Evolutionary conservation across 1,139 yeast genomes (phyloP), one percentile per base, ranked within the genome.

Genomic region (Debaryomyces sp.): DNA sequence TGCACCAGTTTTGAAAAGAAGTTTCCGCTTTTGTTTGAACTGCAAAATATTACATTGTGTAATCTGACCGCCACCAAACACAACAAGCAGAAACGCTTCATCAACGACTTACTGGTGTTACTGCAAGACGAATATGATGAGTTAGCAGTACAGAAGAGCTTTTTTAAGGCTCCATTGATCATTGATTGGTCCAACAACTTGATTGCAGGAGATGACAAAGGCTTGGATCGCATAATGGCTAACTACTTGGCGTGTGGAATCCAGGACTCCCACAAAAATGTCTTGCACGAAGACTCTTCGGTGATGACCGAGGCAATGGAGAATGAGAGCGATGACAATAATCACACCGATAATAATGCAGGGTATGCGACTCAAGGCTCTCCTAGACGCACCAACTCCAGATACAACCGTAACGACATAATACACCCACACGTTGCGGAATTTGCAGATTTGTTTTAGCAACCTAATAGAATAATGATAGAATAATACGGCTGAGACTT

Each of bases 181-280:
- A 81, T 83, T 45, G 89, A 84, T 66, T 80, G 82, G 76, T 76
- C 75, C 47, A 75, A 81, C 59, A 64, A 70, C 46, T 63, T 77
- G 59, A 67, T 82, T 49, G 87, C 87, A 4, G 74, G 76, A 50
- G 79, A 79, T 55, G 76, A 73, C 45, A 61, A 64, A 10, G 69
- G 77, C 43, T 66, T 77, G 51, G 73, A 71, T 54, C 57, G 79
- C 38, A 70, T 77, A 50, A 70, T 77, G 70, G 67, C 70, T 37
- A 73, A 77, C 63, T 75, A 73, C 59, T 61, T 67, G 52, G 59
- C 66, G 45, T 70, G 77, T 49, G 77, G 77, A 17, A 70, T 67
- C 47, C 77, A 73, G 52, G 62, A 61, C 46, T 57, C 63, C 32
- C 55, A 54, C 34, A 54, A 49, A 39, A 44, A 50, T 24, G 39